phyloP scores from a whole-genome alignment of 176 grass and related monocot genomes.

The Otatea glauca region DNA sequence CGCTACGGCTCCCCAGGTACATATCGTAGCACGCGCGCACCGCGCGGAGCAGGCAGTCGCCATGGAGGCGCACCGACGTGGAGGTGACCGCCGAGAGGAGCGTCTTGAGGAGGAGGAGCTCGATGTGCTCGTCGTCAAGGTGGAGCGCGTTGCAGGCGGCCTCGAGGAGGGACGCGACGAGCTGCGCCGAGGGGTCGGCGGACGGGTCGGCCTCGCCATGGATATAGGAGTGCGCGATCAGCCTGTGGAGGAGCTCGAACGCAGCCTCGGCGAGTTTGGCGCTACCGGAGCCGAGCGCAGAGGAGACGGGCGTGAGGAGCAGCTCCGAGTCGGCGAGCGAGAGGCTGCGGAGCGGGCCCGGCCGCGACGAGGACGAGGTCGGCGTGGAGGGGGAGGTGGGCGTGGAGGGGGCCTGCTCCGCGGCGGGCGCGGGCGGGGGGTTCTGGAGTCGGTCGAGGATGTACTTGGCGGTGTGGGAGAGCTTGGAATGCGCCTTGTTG shows the following conservation, averaged over 20 bases:
- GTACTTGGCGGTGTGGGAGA: conserved; percentile 92
- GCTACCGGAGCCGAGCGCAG: conserved; percentile 68
- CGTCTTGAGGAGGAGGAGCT: conserved; percentile 93
- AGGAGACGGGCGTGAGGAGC: conserved; percentile 52
- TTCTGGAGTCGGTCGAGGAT: not conserved
- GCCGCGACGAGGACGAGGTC: conserved; percentile 55
- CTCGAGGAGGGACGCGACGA: conserved; percentile 75
- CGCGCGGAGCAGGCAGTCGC: conserved; percentile 80
- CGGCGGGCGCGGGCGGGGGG: no score
- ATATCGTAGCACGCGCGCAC: conserved; percentile 96
- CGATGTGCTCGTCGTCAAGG: conserved; percentile 74
- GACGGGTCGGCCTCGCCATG: conserved; percentile 89
- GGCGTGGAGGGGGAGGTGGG: conserved; percentile 47
- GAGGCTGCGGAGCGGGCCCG: conserved; percentile 74
- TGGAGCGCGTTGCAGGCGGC: conserved; percentile 51
- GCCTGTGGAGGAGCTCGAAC: conserved; percentile 81
- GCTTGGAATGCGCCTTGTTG: conserved; percentile 97
- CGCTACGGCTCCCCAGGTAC: conserved; percentile 80
- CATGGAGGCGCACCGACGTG: conserved; percentile 81
- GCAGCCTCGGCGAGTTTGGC: conserved; percentile 74
- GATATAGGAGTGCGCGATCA: conserved; percentile 92
- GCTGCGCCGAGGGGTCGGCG: conserved; percentile 66
- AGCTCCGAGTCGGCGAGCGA: conserved; percentile 88
- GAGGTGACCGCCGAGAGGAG: conserved; percentile 96
- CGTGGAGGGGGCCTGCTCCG: not conserved